These are phyloP conservation scores for Hymenotorrendiella dingleyae DNA, from an alignment of 2,329 filamentous ascomycete species.

Conservation along the genomic window DNA sequence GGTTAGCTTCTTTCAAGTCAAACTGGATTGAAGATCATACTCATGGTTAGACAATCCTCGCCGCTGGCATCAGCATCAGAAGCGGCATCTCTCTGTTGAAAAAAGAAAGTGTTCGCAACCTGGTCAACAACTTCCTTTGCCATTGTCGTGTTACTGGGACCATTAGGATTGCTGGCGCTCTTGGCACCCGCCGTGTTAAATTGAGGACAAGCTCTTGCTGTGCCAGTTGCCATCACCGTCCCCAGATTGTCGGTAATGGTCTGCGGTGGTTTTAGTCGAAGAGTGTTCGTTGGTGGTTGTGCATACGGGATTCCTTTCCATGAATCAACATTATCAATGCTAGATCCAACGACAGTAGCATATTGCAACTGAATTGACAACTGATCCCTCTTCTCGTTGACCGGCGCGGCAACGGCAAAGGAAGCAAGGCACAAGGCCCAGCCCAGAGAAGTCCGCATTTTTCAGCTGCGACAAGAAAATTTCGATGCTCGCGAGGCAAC, in stretches of 20 bases:
- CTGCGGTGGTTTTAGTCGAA: conserved; percentile 64
- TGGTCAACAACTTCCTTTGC: conserved; percentile 39
- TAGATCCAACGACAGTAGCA: conserved; percentile 21
- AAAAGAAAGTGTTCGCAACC: conserved; percentile 47
- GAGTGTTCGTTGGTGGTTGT: conserved; percentile 55
- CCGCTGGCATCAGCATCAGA: conserved; percentile 43
- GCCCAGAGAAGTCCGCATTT: too few relatives aligned
- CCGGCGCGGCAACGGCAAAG: too few relatives aligned
- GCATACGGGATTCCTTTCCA: conserved; percentile 74
- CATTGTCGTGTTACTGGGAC: conserved; percentile 17
- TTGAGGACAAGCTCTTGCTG: conserved; percentile 64
- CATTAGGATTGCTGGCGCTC: too few relatives aligned
- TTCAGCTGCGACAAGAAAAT: too few relatives aligned
- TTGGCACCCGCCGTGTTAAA: conserved; percentile 46
- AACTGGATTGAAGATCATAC: conserved; percentile 14
- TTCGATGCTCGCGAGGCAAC: too few relatives aligned
- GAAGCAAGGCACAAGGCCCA: too few relatives aligned
- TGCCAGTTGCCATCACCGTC: conserved; percentile 52
- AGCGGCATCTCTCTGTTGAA: too few relatives aligned
- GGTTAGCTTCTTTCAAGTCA: background rate
- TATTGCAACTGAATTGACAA: too few relatives aligned
- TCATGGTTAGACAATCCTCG: conserved; percentile 60
- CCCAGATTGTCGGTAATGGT: conserved; percentile 50
- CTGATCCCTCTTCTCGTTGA: too few relatives aligned
- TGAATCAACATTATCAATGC: conserved; percentile 45